phyloP scores from a whole-genome alignment of 2,329 filamentous ascomycete genomes.

The Fusarium circinatum region DNA sequence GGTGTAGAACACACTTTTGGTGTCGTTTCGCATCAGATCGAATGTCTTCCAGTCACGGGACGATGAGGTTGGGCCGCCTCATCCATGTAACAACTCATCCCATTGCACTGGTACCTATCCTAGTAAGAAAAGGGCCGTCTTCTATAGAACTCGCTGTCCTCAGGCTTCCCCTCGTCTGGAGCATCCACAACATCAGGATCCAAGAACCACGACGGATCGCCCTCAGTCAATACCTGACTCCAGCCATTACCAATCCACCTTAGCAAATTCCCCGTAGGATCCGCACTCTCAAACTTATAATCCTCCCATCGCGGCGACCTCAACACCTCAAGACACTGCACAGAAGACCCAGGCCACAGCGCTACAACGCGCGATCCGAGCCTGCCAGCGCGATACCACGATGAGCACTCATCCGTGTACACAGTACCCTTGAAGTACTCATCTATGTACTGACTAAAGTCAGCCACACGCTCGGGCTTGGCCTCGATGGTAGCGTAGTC shows the following conservation, averaged over 20 bases:
- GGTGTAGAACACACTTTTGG: background rate
- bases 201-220: background rate
- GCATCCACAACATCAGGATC: background rate
- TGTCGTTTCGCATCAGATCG: too few species aligned
- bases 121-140: background rate
- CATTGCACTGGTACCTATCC: background rate
- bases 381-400: background rate
- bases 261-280: background rate
- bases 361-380: background rate
- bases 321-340: background rate
- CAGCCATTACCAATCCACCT: background rate
- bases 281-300: background rate
- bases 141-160: background rate
- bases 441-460: background rate
- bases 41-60: background rate
- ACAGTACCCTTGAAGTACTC: background rate
- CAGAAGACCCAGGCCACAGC: background rate
- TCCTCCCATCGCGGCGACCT: background rate
- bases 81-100: background rate
- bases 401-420: background rate
- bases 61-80: background rate
- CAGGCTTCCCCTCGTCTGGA: background rate
- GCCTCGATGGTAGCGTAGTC: background rate
- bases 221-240: background rate
- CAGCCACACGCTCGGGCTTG: background rate